phyloP scores from a whole-genome alignment of 352 stramenopile species.

The Globisporangium solare region DNA sequence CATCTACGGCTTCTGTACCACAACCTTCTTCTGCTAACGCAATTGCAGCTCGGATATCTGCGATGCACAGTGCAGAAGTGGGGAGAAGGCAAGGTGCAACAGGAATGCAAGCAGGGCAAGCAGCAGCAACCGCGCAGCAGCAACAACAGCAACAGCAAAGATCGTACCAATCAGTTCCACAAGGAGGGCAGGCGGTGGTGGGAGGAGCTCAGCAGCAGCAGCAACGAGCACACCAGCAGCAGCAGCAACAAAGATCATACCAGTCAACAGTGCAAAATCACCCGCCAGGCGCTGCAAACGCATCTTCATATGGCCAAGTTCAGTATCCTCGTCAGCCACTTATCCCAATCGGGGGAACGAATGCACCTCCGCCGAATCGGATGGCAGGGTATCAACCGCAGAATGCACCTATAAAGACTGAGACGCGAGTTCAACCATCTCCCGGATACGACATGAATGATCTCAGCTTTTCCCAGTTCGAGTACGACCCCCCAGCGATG shows the following conservation, averaged over 20 bases:
- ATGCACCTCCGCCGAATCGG: conserved; percentile 45
- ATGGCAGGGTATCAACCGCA: conserved; percentile 20
- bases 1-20: background rate
- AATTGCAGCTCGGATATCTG: conserved; percentile 23
- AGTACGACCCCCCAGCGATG: conserved; percentile 54
- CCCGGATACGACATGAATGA: conserved; percentile 71
- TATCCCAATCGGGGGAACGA: conserved; percentile 18
- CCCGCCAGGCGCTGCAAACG: conserved; percentile 6
- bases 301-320: conserved; percentile 6
- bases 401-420: conserved; percentile 18
- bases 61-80: conserved; percentile 26
- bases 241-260: conserved; percentile 14
- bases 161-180: too few species aligned
- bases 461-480: conserved; percentile 81
- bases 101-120: conserved; percentile 5
- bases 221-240: conserved; percentile 8
- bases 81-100: conserved; percentile 18
- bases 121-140: conserved; percentile 12
- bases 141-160: conserved; percentile 6
- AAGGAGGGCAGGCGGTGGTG: conserved; percentile 9
- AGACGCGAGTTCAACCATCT: conserved; percentile 7
- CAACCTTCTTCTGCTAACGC: conserved; percentile 11
- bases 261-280: conserved; percentile 9
- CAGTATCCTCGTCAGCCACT: conserved; percentile 17
- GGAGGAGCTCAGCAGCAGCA: conserved; percentile 10